Conservation (phyloP, 306 rosid genomes). For the Cicer yamashitae region DNA sequence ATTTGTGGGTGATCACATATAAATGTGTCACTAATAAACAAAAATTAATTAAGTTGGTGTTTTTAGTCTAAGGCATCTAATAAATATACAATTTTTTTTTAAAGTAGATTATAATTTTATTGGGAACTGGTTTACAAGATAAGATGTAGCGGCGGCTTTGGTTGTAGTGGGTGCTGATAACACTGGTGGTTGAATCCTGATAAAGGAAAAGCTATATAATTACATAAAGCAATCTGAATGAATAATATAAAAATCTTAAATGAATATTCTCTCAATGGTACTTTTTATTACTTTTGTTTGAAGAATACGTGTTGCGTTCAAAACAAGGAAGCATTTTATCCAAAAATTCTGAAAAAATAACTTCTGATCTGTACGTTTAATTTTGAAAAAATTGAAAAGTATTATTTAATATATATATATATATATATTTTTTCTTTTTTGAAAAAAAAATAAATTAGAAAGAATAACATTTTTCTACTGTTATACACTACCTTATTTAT, state of each 20-base stretch:
- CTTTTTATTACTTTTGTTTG: constrained; percentile 48
- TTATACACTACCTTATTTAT: no score
- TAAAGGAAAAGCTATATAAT: constrained; percentile 28
- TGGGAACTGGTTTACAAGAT: not conserved
- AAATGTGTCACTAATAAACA: no score
- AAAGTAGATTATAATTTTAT: not conserved
- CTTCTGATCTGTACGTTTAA: not conserved
- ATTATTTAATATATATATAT: not conserved
- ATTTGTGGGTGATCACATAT: no score
- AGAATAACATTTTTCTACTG: no score
- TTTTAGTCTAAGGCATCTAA: no score
- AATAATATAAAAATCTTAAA: constrained; percentile 31
- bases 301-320: constrained; percentile 59
- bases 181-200: constrained; percentile 43
- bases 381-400: no score
- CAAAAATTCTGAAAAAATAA: constrained; percentile 21
- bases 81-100: no score
- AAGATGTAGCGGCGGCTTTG: constrained; percentile 35
- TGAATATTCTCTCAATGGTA: constrained; percentile 44
- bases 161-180: constrained; percentile 37
- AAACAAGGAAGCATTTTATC: constrained; percentile 54
- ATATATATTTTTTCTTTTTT: not conserved
- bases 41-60: no score
- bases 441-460: no score
- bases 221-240: constrained; percentile 42